phyloP scores from a whole-genome alignment of 768 basidiomycete genomes.

The Phlebiopsis gigantea region DNA sequence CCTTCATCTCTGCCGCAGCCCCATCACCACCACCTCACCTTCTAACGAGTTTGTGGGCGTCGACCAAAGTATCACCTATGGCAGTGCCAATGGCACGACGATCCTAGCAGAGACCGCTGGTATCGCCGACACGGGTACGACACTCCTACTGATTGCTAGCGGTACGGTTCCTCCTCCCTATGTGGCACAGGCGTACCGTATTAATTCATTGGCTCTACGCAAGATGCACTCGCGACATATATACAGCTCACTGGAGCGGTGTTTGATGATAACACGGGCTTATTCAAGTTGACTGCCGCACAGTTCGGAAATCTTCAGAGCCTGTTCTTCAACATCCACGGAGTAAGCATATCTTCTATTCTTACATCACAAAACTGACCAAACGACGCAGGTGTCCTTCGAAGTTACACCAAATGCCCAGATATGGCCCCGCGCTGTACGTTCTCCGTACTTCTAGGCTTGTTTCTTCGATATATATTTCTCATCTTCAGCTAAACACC shows the following conservation, averaged over 20 bases:
- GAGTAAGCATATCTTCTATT: conserved; percentile 3
- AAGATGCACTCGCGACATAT: conserved; percentile 24
- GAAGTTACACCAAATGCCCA: conserved; percentile 38
- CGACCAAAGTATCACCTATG: conserved; percentile 12
- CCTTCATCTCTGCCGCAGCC: background rate
- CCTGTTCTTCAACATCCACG: conserved; percentile 19
- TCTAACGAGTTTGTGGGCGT: conserved; percentile 11
- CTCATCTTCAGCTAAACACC: conserved; percentile 39
- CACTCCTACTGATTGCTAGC: conserved; percentile 24
- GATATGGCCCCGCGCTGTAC: conserved; percentile 29
- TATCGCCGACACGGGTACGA: conserved; percentile 30
- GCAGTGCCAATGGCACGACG: conserved; percentile 11
- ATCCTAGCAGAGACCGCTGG: conserved; percentile 16
- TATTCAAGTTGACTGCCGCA: conserved; percentile 16
- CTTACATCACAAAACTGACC: too few species aligned
- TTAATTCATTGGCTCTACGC: background rate
- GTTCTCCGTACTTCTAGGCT: background rate
- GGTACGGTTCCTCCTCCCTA: conserved; percentile 10
- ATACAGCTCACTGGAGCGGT: conserved; percentile 15
- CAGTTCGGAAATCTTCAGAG: conserved; percentile 20
- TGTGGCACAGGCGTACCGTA: background rate
- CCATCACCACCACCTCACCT: conserved; percentile 11
- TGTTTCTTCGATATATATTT: background rate
- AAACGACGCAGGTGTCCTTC: conserved; percentile 23
- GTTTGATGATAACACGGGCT: conserved; percentile 13